Conservation (phyloP, 176 grass and related monocot species). For the Triticum urartu region DNA sequence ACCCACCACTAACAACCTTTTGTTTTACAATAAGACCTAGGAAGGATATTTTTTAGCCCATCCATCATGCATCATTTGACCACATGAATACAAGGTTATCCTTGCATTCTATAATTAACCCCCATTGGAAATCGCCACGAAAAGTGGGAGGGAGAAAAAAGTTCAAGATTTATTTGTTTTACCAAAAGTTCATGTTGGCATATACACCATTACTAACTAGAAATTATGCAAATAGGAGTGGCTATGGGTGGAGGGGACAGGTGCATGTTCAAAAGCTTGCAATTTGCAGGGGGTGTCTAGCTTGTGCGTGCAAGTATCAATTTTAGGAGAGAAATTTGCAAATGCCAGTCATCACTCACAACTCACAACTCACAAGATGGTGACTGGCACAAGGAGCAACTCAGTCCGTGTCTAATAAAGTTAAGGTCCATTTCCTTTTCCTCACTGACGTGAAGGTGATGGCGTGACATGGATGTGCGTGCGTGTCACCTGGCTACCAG, state of each 20-base stretch:
- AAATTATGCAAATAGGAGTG: not conserved
- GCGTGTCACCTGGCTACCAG: slow-evolving; percentile 6
- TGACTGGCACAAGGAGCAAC: slow-evolving; percentile 2
- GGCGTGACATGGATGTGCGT: slow-evolving; percentile 15
- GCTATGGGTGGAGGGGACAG: not conserved
- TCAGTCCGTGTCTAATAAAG: slow-evolving; percentile 43
- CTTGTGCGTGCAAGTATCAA: slow-evolving; percentile 19
- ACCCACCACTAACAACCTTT: not conserved
- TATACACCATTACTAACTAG: not conserved
- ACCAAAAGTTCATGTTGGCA: not conserved
- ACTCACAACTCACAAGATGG: slow-evolving; percentile 20
- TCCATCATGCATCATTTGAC: not conserved
- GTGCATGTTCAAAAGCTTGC: not conserved
- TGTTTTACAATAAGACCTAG: not conserved
- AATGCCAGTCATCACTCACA: not conserved
- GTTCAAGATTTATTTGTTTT: not conserved
- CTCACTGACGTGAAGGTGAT: slow-evolving; percentile 18
- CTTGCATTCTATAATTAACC: not conserved
- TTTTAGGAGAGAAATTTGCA: not conserved
- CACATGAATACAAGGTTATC: not conserved
- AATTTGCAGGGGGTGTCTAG: not conserved
- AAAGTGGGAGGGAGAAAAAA: not conserved
- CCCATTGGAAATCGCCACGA: not conserved
- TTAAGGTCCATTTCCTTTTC: slow-evolving; percentile 14
- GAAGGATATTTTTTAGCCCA: not conserved